Base-by-base conservation (phyloP, 2,329 filamentous ascomycete species). In the Blumeriella jaapii region DNA sequence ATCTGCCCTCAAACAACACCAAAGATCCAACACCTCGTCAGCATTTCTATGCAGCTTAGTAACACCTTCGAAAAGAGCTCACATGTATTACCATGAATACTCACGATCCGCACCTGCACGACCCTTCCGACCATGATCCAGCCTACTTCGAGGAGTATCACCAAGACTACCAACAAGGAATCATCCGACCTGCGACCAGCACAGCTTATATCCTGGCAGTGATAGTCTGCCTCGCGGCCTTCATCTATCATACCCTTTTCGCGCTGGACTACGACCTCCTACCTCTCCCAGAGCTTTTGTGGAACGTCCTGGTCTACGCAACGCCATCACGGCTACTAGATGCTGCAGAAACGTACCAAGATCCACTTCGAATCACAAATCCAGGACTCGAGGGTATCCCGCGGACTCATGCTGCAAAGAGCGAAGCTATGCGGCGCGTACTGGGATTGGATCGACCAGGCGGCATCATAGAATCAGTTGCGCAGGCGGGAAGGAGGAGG, bases 391-490 rank as follows among this genome's bases (percentile, higher is more conserved):
- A 36, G 29, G 22, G 36, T n/a, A 59, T 49, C 36, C 57, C 55
- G 40, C 61, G 51, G 46, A 65, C 58, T 26, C 62, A 68, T 61
- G 65, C 64, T 11, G 67, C 68, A 16, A 86, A 85, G 57, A 76
- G 72, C 53, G 69, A 77, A 46, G 66, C 68, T 7, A 67, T 85
- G 60, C 65, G 68, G 47, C 69, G 72, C 41, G 65, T 84, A 19
- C 55, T 84, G 20, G 70, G 76, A 2, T 52, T 80, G 41, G 69
- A 74, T 47, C 63, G 54, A 33, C 56, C 62, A 4, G 62, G 63
- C 23, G 63, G 69, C 31, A 62, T 76, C 43, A 65, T 77, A 51
- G 65, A 62, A 30, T 68, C 67, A 5, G 70, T 74, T 10, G 68
- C 74, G 24, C 65, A 71, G 47, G 74, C 66, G 3, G 67, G 74